These are phyloP conservation scores for Crucihimalaya himalaica DNA, from an alignment of 345 rosid genomes.

Conservation along the genomic window DNA sequence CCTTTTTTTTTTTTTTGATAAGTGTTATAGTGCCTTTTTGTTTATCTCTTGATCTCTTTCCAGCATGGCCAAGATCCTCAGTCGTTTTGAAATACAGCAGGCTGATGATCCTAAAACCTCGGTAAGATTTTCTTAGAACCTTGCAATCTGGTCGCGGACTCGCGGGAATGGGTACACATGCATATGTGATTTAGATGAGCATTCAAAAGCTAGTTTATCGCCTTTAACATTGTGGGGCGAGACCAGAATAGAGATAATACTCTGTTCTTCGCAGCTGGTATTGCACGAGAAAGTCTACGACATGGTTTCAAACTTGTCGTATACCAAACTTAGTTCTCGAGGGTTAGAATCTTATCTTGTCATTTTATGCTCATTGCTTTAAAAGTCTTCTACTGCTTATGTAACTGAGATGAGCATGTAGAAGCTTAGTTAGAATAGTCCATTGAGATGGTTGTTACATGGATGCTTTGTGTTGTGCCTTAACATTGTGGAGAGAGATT, in stretches of 20 bases:
- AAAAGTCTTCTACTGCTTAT: background rate
- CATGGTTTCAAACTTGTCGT: background rate
- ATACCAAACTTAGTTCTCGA: background rate
- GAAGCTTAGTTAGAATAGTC: background rate
- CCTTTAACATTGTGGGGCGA: conserved; percentile 7
- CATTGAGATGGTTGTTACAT: background rate
- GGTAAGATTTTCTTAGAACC: conserved; percentile 21
- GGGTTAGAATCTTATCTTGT: background rate
- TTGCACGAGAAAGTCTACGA: background rate
- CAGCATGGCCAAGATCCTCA: conserved; percentile 31
- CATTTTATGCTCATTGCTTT: background rate
- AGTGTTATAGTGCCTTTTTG: no score
- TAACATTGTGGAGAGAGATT: background rate
- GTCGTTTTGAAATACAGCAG: conserved; percentile 7
- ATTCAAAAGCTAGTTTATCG: background rate
- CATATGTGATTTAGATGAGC: background rate
- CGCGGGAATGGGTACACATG: background rate
- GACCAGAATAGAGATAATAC: background rate
- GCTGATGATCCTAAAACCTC: conserved; percentile 8
- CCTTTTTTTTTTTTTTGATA: no score
- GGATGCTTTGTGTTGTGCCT: background rate
- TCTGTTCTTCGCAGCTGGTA: background rate
- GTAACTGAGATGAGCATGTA: background rate
- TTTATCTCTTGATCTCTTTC: background rate
- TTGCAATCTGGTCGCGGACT: background rate